Evolutionary conservation across 495 filamentous ascomycete genomes (phyloP).

Genomic region (Annulohypoxylon maeteangense): DNA sequence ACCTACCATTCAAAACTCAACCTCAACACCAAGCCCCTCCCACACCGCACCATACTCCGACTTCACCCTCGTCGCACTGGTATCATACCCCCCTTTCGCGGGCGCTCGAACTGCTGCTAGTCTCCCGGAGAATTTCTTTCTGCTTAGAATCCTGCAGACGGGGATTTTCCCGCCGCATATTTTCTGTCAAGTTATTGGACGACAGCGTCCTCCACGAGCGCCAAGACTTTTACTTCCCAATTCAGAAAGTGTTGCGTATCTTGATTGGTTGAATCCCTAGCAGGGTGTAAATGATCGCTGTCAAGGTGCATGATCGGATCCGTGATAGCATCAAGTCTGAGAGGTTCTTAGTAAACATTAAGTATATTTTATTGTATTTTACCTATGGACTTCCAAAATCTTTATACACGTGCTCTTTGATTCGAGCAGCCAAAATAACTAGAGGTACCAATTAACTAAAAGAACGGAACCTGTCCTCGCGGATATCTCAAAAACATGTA

Average conservation of each 20-base stretch:
- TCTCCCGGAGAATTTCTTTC: background rate
- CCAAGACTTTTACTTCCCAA: conserved; percentile 23
- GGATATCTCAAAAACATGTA: background rate
- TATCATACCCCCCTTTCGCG: conserved; percentile 45
- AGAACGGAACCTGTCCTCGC: conserved; percentile 7
- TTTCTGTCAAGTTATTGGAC: background rate
- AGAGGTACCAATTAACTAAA: background rate
- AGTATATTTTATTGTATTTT: background rate
- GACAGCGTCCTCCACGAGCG: background rate
- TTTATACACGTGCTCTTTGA: background rate
- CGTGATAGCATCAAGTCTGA: background rate
- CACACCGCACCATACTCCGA: conserved; percentile 55
- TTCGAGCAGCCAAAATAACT: background rate
- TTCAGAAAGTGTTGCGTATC: background rate
- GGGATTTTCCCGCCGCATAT: background rate
- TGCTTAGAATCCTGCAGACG: background rate
- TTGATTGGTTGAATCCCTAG: conserved; percentile 2
- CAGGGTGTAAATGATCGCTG: background rate
- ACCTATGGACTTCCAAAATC: background rate
- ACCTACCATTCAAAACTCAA: conserved; percentile 47
- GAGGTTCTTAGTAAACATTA: background rate
- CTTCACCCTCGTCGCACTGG: conserved; percentile 41
- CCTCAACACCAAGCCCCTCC: conserved; percentile 55
- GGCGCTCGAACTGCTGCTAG: conserved; percentile 50
- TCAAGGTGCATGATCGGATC: background rate